phyloP scores from a whole-genome alignment of 345 rosid species.

The Corchorus capsularis region DNA sequence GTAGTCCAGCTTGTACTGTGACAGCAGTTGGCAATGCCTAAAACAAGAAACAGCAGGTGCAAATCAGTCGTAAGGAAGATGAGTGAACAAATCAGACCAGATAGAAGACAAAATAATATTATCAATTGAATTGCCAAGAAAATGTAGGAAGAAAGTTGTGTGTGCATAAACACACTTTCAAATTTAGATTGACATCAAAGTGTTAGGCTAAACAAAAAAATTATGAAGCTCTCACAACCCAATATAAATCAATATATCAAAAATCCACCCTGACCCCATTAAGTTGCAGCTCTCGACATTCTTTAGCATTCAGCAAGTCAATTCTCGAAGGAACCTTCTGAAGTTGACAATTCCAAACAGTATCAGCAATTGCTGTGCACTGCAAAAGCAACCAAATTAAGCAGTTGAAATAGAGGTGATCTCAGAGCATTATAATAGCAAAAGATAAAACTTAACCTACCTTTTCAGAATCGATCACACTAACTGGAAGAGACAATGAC shows the following conservation, averaged over 20 bases:
- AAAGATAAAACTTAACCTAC: conserved; percentile 51
- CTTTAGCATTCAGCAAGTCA: conserved; percentile 52
- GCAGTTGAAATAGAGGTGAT: neutral
- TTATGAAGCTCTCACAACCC: neutral
- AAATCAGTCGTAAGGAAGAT: neutral
- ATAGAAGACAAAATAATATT: neutral
- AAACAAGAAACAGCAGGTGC: conserved; percentile 25
- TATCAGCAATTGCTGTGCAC: conserved; percentile 41
- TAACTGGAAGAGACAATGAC: conserved; percentile 57
- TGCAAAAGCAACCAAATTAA: conserved; percentile 26
- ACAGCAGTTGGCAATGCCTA: conserved; percentile 52
- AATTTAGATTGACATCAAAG: neutral
- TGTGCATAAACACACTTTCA: neutral
- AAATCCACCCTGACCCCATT: conserved; percentile 52
- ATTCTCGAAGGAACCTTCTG: conserved; percentile 57
- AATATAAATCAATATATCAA: neutral
- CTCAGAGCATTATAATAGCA: neutral
- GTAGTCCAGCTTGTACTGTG: conserved; percentile 47
- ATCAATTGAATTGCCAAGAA: neutral
- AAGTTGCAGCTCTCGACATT: conserved; percentile 50
- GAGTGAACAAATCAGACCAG: neutral
- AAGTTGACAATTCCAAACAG: conserved; percentile 53
- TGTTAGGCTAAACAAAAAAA: neutral
- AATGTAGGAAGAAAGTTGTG: neutral
- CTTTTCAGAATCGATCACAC: conserved; percentile 63